Evolutionary conservation across 257 asterid species (phyloP).

Genomic region (Nicotiana undulata): DNA sequence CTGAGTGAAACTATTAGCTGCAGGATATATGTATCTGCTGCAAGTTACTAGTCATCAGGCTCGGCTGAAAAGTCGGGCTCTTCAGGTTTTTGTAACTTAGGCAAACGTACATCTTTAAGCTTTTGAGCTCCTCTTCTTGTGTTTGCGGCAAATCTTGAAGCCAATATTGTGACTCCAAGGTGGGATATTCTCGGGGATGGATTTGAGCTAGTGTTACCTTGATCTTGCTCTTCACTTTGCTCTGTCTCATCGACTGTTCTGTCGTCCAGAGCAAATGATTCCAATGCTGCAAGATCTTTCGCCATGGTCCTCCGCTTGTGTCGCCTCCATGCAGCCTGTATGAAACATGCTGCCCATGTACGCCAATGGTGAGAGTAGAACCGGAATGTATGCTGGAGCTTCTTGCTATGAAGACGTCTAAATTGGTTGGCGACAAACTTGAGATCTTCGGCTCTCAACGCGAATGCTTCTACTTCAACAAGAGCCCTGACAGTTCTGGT

Average conservation of each 20-base stretch:
- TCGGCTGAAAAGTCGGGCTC: slow-evolving; percentile 81
- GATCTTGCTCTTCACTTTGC: slow-evolving; percentile 27
- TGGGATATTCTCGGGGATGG: slow-evolving; percentile 32
- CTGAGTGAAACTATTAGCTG: background rate
- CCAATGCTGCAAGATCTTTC: slow-evolving; percentile 57
- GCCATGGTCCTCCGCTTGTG: slow-evolving; percentile 59
- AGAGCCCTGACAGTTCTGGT: slow-evolving; percentile 85
- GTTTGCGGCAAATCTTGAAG: slow-evolving; percentile 84
- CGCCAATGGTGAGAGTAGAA: slow-evolving; percentile 94
- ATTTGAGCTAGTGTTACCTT: slow-evolving; percentile 13
- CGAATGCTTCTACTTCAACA: slow-evolving; percentile 82
- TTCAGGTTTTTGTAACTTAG: slow-evolving; percentile 72
- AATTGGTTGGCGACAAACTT: slow-evolving; percentile 89
- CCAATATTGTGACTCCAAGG: slow-evolving; percentile 73
- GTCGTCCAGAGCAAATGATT: slow-evolving; percentile 45
- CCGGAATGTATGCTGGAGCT: slow-evolving; percentile 85
- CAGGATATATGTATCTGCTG: background rate
- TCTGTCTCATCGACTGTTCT: slow-evolving; percentile 19
- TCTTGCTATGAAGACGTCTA: slow-evolving; percentile 91
- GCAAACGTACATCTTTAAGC: slow-evolving; percentile 58
- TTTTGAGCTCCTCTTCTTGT: slow-evolving; percentile 84
- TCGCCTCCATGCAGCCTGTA: slow-evolving; percentile 87
- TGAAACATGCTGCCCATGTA: slow-evolving; percentile 91
- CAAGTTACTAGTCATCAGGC: slow-evolving; percentile 48
- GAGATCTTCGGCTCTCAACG: slow-evolving; percentile 84